Base-by-base conservation (phyloP, 2,329 filamentous ascomycete species). In the Monosporascus sp. region DNA sequence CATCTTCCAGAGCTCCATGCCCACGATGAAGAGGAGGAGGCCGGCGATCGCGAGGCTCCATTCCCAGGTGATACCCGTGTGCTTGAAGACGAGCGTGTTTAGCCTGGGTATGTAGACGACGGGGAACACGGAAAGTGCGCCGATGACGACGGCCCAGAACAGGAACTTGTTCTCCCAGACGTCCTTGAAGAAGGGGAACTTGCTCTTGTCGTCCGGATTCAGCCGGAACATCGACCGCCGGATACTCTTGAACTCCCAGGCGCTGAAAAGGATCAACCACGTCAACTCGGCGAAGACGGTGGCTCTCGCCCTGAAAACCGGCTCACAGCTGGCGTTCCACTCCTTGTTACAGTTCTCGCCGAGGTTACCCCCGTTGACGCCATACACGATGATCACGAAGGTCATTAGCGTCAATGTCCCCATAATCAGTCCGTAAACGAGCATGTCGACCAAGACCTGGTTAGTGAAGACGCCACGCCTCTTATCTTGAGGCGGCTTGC, bases 371-470 rank as follows among this genome's bases (percentile, higher is more conserved):
- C 69, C 70, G 54, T 83, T 78, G 60, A 73, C 77, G 22, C 83
- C 83, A 59, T 81, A 84, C 43, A 84, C 71, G 54, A 83, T 72
- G 60, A 88, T 87, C 52, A 87, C 81, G 48, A 89, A 91, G 1
- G 86, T 82, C 61, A 75, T 72, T 64, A 84, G 77, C 46, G 78
- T 86, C 57, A 90, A 83, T 2, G 77, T 80, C 2, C 88, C 87
- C 84, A 93, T 91, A 76, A 88, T 86, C 59, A 85, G 64, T 26
- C 90, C 90, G 65, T 93, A 92, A 19, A 91, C 84, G 14, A 90
- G 67, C 81, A 91, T 92, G 69, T 94, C 90, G 58, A 87, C 72
- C 48, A 92, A 79, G 60, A 94, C 81, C 72, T 94, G 87, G 66
- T 80, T 79, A 16, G 88, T 91, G 70, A 94, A 94, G 48, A 93